These are phyloP conservation scores for Yarrowia yakushimensis DNA, from an alignment of 805 yeast genomes.

Conservation along the genomic window DNA sequence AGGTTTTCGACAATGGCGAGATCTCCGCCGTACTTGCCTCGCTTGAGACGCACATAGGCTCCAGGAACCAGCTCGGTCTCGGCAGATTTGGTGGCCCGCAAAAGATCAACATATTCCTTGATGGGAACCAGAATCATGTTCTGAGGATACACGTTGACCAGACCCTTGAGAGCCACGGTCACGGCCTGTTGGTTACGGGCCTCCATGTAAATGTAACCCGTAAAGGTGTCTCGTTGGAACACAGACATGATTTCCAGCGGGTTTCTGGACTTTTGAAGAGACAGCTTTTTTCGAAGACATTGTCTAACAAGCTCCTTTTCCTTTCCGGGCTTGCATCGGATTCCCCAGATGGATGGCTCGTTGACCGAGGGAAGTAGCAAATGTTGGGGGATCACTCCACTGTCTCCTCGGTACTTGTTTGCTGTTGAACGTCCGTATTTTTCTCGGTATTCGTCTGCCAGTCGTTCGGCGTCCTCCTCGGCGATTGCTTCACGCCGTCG, in stretches of 20 bases:
- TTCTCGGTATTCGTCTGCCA: slow-evolving; percentile 88
- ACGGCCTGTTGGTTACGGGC: slow-evolving; percentile 93
- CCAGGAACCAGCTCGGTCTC: slow-evolving; percentile 91
- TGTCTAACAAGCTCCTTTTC: slow-evolving; percentile 89
- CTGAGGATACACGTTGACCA: slow-evolving; percentile 74
- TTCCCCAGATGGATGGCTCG: slow-evolving; percentile 95
- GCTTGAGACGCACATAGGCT: slow-evolving; percentile 80
- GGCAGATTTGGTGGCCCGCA: slow-evolving; percentile 82
- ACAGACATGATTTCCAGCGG: slow-evolving; percentile 85
- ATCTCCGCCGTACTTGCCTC: slow-evolving; percentile 91
- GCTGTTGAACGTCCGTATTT: slow-evolving; percentile 85
- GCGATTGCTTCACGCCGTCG: slow-evolving; percentile 67
- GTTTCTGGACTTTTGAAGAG: slow-evolving; percentile 65
- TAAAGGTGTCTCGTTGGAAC: slow-evolving; percentile 90
- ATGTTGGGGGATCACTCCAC: slow-evolving; percentile 88
- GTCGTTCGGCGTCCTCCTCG: slow-evolving; percentile 90
- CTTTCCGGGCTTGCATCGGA: slow-evolving; percentile 86
- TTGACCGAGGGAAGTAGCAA: slow-evolving; percentile 91
- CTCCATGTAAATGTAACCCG: slow-evolving; percentile 90
- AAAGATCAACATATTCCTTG: slow-evolving; percentile 87
- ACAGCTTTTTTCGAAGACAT: slow-evolving; percentile 76
- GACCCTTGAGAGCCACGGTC: slow-evolving; percentile 79
- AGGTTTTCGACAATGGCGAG: slow-evolving; percentile 89
- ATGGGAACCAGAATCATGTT: slow-evolving; percentile 88
- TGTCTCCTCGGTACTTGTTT: slow-evolving; percentile 77